Conservation (phyloP, 257 asterid species). For the Nyctanthes arbortristis region DNA sequence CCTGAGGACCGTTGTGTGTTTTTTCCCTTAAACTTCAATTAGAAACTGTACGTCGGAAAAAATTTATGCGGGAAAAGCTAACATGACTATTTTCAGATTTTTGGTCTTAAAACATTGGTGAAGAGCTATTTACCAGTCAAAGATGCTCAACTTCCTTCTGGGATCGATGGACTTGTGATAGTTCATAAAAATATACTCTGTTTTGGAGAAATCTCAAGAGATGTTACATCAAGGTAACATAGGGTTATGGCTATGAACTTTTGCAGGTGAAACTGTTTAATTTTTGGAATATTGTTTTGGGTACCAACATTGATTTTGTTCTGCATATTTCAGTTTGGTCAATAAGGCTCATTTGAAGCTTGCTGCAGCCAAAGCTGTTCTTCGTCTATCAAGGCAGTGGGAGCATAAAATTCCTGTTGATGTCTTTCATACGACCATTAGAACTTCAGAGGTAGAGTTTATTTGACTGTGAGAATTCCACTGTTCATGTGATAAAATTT, state of each 20-base stretch:
- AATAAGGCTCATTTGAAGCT: slow-evolving; percentile 94
- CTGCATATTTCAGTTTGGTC: slow-evolving; percentile 58
- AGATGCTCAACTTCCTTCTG: slow-evolving; percentile 89
- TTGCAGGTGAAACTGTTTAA: neutral
- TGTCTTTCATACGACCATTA: slow-evolving; percentile 71
- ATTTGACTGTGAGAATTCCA: slow-evolving; percentile 20
- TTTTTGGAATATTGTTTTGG: neutral
- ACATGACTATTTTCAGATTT: slow-evolving; percentile 52
- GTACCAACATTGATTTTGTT: slow-evolving; percentile 25
- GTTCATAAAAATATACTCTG: slow-evolving; percentile 71
- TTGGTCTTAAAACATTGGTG: slow-evolving; percentile 87
- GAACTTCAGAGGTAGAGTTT: slow-evolving; percentile 75
- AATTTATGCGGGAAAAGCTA: slow-evolving; percentile 9
- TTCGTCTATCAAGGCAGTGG: slow-evolving; percentile 92
- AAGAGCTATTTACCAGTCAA: slow-evolving; percentile 94
- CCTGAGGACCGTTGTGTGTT: slow-evolving; percentile 7
- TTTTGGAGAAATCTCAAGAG: slow-evolving; percentile 70
- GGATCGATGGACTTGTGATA: slow-evolving; percentile 71
- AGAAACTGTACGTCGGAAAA: slow-evolving; percentile 10
- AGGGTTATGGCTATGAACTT: neutral
- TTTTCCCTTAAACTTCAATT: neutral
- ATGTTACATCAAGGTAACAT: slow-evolving; percentile 73
- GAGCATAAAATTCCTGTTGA: slow-evolving; percentile 89
- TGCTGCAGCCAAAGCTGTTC: slow-evolving; percentile 96
- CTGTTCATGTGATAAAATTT: slow-evolving; percentile 14